Evolutionary conservation across 441 rosid species (phyloP), one percentile per base, ranked within the genome.

Genomic region (Lepidium campestre): DNA sequence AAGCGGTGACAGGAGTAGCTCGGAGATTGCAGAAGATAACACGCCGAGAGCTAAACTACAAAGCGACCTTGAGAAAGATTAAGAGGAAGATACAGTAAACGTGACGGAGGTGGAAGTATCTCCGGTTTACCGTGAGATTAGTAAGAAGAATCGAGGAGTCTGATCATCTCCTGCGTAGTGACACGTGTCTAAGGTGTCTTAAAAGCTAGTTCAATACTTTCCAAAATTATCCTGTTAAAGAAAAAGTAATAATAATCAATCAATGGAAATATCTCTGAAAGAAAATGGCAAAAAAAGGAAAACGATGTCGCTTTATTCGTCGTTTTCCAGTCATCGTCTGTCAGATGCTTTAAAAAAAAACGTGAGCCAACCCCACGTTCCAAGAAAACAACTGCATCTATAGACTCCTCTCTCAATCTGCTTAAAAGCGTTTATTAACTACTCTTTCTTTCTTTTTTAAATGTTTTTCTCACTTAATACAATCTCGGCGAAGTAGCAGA

Each of bases 311-410:
- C 15, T 49, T 62, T 19, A 49, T 2, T 59, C 42, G 72, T 72
- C 62, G 71, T 72, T 65, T 22, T 18, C 13, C 31, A 53, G 68
- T 37, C n/a, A 40, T 40, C 3, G 12, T 23, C 59, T 11, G 48
- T 65, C 62, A 52, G 68, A 66, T 60, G 72, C 67, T 73, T 59
- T 73, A 72, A 66, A 63, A 63, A 23, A 66, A 59, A 73, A 60
- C 53, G 77, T 73, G 77, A 73, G 63, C 67, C 62, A 66, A 36
- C 62, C 76, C 74, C 76, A 73, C 72, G 76, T 72, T 53, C 23
- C 72, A 59, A 65, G 53, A 48, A 56, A 37, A 29, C 32, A 61
- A 62, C 64, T 22, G 44, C 44, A 50, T 55, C 62, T 44, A 42
- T 7, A 61, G 32, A 42, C 70, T 19, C 70, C 12, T 14, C 20